Evolutionary conservation across 2,329 filamentous ascomycete genomes (phyloP).

Genomic region (Eutypella sp.): DNA sequence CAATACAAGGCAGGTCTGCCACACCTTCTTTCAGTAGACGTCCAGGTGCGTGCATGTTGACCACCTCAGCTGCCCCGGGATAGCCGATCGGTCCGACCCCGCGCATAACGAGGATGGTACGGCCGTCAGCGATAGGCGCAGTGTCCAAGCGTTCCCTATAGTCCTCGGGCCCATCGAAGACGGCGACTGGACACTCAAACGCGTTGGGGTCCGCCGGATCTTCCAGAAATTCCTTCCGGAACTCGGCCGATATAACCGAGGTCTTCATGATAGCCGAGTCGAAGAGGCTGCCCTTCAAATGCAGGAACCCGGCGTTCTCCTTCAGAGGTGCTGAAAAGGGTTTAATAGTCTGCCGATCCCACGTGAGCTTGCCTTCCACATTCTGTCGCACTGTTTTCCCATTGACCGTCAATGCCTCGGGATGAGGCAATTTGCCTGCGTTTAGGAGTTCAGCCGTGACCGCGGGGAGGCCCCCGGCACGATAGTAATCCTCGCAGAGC

Average conservation of each 20-base stretch:
- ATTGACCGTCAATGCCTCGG: too few relatives aligned
- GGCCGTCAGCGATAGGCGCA: slow-evolving; percentile 34
- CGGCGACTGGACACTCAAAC: slow-evolving; percentile 41
- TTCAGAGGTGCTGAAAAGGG: too few relatives aligned
- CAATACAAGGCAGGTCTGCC: slow-evolving; percentile 44
- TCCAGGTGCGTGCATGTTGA: slow-evolving; percentile 46
- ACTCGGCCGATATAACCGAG: slow-evolving; percentile 41
- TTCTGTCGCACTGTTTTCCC: too few relatives aligned
- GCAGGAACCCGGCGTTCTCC: slow-evolving; percentile 45
- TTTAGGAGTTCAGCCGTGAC: too few relatives aligned
- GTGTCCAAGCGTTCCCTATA: slow-evolving; percentile 37
- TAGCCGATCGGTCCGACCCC: slow-evolving; percentile 45
- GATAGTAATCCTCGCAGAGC: too few relatives aligned
- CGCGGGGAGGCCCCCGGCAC: too few relatives aligned
- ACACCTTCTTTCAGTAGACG: slow-evolving; percentile 40
- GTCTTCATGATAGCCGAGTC: slow-evolving; percentile 50
- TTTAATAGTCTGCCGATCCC: too few relatives aligned
- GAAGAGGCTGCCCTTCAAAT: slow-evolving; percentile 42
- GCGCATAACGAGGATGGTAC: slow-evolving; percentile 44
- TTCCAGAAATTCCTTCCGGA: slow-evolving; percentile 39
- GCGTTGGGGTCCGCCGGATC: slow-evolving; percentile 41
- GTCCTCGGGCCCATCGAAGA: slow-evolving; percentile 49
- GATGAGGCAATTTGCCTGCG: too few relatives aligned
- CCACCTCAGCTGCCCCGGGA: slow-evolving; percentile 46
- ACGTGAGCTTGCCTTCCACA: too few relatives aligned